These are phyloP conservation scores for Mycena galopus DNA, from an alignment of 768 basidiomycete genomes.

Conservation along the genomic window DNA sequence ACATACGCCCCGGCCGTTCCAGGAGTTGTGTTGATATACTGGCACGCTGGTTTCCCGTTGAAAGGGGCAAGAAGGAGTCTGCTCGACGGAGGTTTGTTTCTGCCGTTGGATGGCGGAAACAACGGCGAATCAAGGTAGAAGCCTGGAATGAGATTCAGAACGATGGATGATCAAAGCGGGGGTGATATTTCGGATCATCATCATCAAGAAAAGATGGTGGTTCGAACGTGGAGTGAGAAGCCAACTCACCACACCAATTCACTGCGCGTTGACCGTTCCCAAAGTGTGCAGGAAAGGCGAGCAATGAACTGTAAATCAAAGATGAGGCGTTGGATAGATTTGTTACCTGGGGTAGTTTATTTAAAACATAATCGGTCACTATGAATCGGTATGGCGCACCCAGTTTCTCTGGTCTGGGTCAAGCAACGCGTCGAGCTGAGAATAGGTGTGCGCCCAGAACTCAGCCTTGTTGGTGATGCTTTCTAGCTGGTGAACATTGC, in stretches of 20 bases:
- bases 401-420: constrained; percentile 76
- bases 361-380: not conserved
- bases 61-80: constrained; percentile 84
- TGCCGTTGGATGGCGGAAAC: constrained; percentile 62
- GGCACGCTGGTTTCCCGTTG: constrained; percentile 93
- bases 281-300: constrained; percentile 75
- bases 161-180: constrained; percentile 5
- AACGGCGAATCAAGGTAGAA: constrained; percentile 84
- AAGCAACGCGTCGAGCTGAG: constrained; percentile 72
- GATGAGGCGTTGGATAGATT: constrained; percentile 89
- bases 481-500: constrained; percentile 14
- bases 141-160: constrained; percentile 61
- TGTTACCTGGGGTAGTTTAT: constrained; percentile 74
- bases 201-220: constrained; percentile 6
- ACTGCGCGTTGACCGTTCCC: constrained; percentile 76
- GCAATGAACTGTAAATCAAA: constrained; percentile 82
- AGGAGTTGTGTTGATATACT: constrained; percentile 70
- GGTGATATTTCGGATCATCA: not conserved
- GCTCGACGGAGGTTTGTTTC: constrained; percentile 20
- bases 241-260: constrained; percentile 92
- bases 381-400: constrained; percentile 61
- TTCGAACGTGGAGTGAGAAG: constrained; percentile 3
- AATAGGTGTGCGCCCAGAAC: constrained; percentile 85
- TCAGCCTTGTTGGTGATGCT: constrained; percentile 78
- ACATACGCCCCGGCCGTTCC: constrained; percentile 83